Percentiles rank a stretch among this genome's conserved stretches.
These are phyloP conservation scores for Malbranchea cinnamomea DNA, from an alignment of 2,329 filamentous ascomycete genomes.

Conservation along the genomic window DNA sequence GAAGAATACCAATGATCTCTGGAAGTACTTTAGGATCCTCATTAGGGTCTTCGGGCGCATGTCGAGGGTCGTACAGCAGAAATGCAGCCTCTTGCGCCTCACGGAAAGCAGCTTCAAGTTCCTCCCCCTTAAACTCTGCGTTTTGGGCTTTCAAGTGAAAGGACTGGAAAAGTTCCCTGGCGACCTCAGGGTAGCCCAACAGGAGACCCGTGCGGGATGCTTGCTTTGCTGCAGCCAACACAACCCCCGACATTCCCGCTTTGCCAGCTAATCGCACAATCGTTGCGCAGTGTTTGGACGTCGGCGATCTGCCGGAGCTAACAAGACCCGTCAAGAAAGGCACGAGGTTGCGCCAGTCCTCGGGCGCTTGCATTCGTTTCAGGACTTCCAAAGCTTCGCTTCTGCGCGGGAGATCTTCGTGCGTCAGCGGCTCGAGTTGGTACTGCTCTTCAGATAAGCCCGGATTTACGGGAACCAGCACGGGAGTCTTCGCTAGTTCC, in stretches of 20 bases:
- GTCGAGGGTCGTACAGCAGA: slow-evolving; percentile 23
- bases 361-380: slow-evolving; percentile 21
- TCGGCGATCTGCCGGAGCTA: slow-evolving; percentile 16
- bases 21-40: slow-evolving; percentile 26
- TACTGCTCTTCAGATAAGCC: slow-evolving; percentile 22
- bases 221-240: slow-evolving; percentile 25
- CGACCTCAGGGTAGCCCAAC: slow-evolving; percentile 17
- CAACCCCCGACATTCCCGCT: slow-evolving; percentile 19
- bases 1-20: slow-evolving; percentile 27
- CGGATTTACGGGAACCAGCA: slow-evolving; percentile 23
- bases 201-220: slow-evolving; percentile 21
- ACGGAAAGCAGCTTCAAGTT: slow-evolving; percentile 16
- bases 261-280: slow-evolving; percentile 24
- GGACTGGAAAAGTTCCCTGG: slow-evolving; percentile 22
- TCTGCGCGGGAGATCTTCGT: slow-evolving; percentile 19
- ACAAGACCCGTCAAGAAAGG: slow-evolving; percentile 26
- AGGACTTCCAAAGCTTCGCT: slow-evolving; percentile 18
- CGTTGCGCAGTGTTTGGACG: slow-evolving; percentile 17
- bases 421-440: slow-evolving; percentile 23
- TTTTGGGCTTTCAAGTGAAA: slow-evolving; percentile 22
- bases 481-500: slow-evolving; percentile 24
- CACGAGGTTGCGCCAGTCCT: slow-evolving; percentile 27
- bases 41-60: slow-evolving; percentile 12
- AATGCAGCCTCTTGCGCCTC: slow-evolving; percentile 21
- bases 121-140: slow-evolving; percentile 20